Evolutionary conservation across 2,329 filamentous ascomycete genomes (phyloP), one percentile per base, ranked within the genome.

Genomic region (Exophiala alcalophila): DNA sequence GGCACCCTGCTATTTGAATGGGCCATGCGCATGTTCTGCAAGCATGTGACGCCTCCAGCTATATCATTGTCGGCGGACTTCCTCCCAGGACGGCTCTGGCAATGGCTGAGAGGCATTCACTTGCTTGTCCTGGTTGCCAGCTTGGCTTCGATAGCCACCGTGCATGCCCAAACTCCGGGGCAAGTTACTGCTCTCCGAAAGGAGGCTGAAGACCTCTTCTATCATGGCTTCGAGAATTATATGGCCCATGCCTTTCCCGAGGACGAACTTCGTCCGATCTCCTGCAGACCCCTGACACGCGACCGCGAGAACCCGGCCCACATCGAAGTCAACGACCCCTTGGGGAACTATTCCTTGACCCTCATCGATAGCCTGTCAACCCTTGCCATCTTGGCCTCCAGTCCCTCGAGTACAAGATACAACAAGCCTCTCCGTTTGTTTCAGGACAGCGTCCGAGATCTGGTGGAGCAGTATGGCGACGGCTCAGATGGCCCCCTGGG

Each of bases 281-380:
- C 87, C 18, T 98, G 92, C 66, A 72, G 72, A 11, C 88, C 92
- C 4, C 73, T 97, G 58, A 88, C 86, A 27, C 84, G 92, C 65
- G 90, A 96, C 68, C 77, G 78, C 57, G 71, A 80, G 33, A 86
- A 95, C 61, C 84, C 86, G 1, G 76, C 77, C 44, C 84, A 94
- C 59, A 80, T 92, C 55, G 90, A 88, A 57, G 73, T 96, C 49
- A 97, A 97, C 68, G 92, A 98, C 65, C 90, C 94, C 10, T 76
- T 98, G 29, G 92, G 92, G 4, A 97, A 98, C 68, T 98, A 97
- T 68, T 96, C 90, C 41, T 72, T 98, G 50, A 97, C 92, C 1
- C 73, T 97, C 33, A 90, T 98, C 60, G 92, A 98, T 67, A 96
- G 88, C 59, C 73, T 98, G 14, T 96, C 90, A 10, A 95, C 91